Conservation (phyloP, 345 rosid genomes). For the Corchorus capsularis region DNA sequence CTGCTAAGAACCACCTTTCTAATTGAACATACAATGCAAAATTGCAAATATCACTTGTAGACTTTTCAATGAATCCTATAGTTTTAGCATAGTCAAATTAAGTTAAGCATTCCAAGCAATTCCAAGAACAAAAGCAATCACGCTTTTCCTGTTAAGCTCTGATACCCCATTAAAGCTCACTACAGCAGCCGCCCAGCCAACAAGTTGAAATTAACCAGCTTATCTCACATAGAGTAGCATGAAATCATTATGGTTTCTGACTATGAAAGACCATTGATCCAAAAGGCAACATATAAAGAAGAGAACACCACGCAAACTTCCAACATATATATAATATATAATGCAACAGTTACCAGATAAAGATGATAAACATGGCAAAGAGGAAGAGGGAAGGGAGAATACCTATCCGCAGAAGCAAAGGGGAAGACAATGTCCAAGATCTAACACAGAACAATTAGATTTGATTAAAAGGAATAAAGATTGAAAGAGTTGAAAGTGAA, state of each 20-base stretch:
- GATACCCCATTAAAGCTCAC: neutral
- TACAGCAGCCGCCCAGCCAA: neutral
- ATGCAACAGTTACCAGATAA: neutral
- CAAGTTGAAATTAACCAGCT: neutral
- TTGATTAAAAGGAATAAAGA: neutral
- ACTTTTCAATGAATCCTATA: neutral
- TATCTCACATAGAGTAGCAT: neutral
- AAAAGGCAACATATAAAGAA: conserved; percentile 2
- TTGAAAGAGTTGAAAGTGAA: neutral
- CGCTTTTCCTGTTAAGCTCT: neutral
- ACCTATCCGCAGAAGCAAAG: neutral
- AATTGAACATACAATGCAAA: neutral
- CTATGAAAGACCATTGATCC: neutral
- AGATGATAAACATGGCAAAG: neutral
- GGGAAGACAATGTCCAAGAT: neutral
- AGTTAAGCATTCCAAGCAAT: neutral
- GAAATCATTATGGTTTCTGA: neutral
- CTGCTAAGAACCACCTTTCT: neutral
- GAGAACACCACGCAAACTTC: neutral
- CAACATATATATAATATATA: neutral
- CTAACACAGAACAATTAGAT: neutral
- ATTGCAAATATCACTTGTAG: neutral
- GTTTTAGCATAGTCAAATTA: neutral
- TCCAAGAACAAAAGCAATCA: neutral
- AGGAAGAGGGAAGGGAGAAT: neutral